Evolutionary conservation across 129 eudicot species (phyloP), one percentile per base, ranked within the genome.

Genomic region (Heracleum sosnowskyi): DNA sequence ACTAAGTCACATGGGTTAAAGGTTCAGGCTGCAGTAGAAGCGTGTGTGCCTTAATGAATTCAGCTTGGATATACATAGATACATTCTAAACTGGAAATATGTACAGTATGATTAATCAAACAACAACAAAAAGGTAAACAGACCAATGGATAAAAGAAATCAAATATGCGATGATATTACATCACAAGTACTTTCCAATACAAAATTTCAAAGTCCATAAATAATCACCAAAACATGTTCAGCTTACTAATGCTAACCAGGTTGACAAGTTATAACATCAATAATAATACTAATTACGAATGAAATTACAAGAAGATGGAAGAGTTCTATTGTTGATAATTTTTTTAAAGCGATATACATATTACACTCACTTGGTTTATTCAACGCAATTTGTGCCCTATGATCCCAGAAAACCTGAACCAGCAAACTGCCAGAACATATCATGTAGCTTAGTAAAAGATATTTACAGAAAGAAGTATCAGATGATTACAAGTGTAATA

Each of bases 281-380:
- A 46, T 15, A 0, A 16, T 7, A 22, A 37, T 37, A 70, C 22
- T n/a, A 36, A 2, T 17, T 70, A 31, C 33, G 37, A 22, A 70
- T 33, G 37, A 34, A 64, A 64, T 15, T 64, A 42, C 18, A 34
- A 69, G n/a, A 34, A 5, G 26, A 3, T 11, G 20, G 24, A 4
- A 70, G 10, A 70, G 42, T 13, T 70, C 37, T 15, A 70, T 7
- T 70, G 18, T 70, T 20, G 12, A 20, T 35, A 17, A 5, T 20
- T 6, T 13, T 37, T 69, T 31, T 0, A 16, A 34, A 34, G 16
- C 26, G 15, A 20, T 12, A 70, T 2, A 39, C 4, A 39, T 13
- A 9, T 29, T 39, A 79, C 69, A 46, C 82, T 79, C 40, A 70
- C 81, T 34, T 35, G 69, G 44, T 70, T 37, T 70, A 24, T 47